Evolutionary conservation across 1,284 basidiomycete species (phyloP).

Genomic region (Tilletia walkeri): DNA sequence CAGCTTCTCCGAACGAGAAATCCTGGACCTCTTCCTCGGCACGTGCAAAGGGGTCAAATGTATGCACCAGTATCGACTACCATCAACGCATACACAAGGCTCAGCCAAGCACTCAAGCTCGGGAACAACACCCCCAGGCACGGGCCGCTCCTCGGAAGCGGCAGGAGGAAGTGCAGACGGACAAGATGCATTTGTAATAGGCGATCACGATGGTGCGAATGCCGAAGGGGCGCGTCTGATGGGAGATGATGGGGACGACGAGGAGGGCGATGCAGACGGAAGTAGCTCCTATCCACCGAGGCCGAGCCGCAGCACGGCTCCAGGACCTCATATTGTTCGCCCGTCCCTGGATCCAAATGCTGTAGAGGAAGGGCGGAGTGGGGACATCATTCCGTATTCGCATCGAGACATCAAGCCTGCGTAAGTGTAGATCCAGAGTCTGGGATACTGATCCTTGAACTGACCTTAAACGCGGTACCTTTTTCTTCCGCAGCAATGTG

Average conservation of each 20-base stretch:
- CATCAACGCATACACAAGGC: conserved; percentile 19
- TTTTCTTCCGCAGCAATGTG: conserved; percentile 64
- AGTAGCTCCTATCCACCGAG: conserved; percentile 35
- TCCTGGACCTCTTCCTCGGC: conserved; percentile 85
- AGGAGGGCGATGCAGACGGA: conserved; percentile 57
- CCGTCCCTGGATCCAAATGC: conserved; percentile 57
- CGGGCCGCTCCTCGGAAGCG: neutral
- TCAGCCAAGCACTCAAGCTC: neutral
- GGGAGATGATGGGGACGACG: conserved; percentile 54
- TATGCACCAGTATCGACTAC: conserved; percentile 68
- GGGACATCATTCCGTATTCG: conserved; percentile 72
- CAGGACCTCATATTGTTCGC: neutral
- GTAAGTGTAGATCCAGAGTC: conserved; percentile 60
- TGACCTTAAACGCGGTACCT: neutral
- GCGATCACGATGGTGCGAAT: neutral
- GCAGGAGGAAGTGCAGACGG: neutral
- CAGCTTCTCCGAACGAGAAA: conserved; percentile 80
- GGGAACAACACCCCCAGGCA: neutral
- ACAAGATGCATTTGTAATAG: neutral
- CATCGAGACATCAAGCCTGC: conserved; percentile 96
- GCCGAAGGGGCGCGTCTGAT: conserved; percentile 32
- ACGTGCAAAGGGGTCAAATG: conserved; percentile 88
- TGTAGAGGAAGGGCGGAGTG: conserved; percentile 40
- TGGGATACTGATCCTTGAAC: too few species aligned
- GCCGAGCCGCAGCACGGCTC: conserved; percentile 19